Evolutionary conservation across 2,329 filamentous ascomycete species (phyloP), one percentile per base, ranked within the genome.

Genomic region (Fusarium vanettenii): DNA sequence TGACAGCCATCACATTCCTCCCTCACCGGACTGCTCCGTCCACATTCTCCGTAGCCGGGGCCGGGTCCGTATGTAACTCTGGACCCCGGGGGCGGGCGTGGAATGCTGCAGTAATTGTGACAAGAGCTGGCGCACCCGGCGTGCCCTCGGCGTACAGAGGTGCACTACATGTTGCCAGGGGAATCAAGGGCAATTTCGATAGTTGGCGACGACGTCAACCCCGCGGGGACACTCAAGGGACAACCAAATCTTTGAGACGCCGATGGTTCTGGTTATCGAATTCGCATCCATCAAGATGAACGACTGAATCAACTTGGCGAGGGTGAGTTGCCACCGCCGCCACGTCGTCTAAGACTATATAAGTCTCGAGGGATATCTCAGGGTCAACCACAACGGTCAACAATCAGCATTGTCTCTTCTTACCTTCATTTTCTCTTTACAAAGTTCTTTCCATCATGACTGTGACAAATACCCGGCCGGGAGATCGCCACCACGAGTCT

Each of bases 1-100:
- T 57, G 25, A 43, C n/a, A 70, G 22, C 63, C 56, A 59, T 75
- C 76, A 78, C 71, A 78, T 79, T 78, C 76, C 76, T 76, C 50
- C 33, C 60, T 33, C 48, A 14, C 59, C 72, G 62, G 59, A 66
- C 62, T 71, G 57, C 65, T 60, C 71, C 75, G 68, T 72, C 67
- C 65, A 73, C 76, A 78, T 75, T 76, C 76, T 78, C 75, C 69
- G 67, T 67, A 33, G 16, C 63, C 68, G 76, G 73, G 64, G 35
- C 73, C 75, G 75, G 67, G 60, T 78, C 75, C 75, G 76, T 45
- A 45, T 41, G 37, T 76, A 60, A 60, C 31, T 55, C 33, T 29
- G 22, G 62, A 60, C 64, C 69, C 50, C 67, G 66, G 39, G 65
- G 71, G 57, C 63, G 57, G 67, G 64, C 18, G 72, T 71, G 77